A percentile compares a stretch with the other conserved stretches of the same genome.
Conservation (phyloP, 2,329 filamentous ascomycete species). For the Verticillium longisporum region DNA sequence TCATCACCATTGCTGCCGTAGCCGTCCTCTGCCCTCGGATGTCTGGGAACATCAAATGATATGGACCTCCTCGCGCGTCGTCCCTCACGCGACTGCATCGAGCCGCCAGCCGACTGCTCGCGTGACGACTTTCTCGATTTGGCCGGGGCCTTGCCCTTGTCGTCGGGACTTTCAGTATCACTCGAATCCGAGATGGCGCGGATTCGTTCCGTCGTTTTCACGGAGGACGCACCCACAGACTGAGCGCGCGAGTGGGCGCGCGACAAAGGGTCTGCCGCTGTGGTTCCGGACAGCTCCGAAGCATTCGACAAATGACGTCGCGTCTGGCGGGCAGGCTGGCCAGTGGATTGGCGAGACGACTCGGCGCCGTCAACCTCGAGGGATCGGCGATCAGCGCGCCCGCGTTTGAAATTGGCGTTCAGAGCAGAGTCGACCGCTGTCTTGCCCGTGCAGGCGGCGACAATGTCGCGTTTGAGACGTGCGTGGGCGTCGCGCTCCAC, state of each 20-base stretch:
- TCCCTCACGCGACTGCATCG: not conserved
- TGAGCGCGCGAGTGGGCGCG: not conserved
- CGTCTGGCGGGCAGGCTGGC: not conserved
- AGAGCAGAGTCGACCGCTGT: slow-evolving; percentile 3
- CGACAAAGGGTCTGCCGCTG: not conserved
- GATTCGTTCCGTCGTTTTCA: not conserved
- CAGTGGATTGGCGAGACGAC: not conserved
- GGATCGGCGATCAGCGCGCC: not conserved
- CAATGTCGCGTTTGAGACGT: slow-evolving; percentile 9
- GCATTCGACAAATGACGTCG: not conserved
- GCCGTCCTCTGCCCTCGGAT: not conserved
- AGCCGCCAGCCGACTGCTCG: not conserved
- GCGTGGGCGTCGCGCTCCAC: slow-evolving; percentile 9
- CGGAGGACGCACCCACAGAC: not conserved
- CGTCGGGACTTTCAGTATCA: not conserved
- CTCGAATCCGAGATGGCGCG: not conserved
- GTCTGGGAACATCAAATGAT: not conserved
- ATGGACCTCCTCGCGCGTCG: not conserved
- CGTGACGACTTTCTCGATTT: not conserved
- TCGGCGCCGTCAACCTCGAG: not conserved
- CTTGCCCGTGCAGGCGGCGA: slow-evolving; percentile 3
- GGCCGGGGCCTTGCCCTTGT: not conserved
- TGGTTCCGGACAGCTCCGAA: slow-evolving; percentile 1
- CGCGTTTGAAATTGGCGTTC: slow-evolving; percentile 2
- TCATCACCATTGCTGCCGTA: not conserved